Percentiles rank a stretch among this genome's conserved stretches.
phyloP scores from a whole-genome alignment of 345 rosid genomes.

The Salix suchowensis region DNA sequence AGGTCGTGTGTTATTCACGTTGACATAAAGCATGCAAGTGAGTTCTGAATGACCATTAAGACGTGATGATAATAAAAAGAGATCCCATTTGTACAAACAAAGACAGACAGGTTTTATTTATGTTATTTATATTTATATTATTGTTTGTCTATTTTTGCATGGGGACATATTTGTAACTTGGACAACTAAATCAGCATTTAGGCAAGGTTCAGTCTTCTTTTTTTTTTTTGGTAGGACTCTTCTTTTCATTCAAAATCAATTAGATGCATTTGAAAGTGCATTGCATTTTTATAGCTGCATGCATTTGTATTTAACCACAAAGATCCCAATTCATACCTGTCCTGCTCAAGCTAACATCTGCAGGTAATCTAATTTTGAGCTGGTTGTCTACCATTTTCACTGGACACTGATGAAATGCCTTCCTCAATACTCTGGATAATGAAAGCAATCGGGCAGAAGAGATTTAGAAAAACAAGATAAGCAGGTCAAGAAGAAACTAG shows the following conservation, averaged over 20 bases:
- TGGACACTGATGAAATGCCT: conserved; percentile 52
- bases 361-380: conserved; percentile 23
- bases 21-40: not conserved
- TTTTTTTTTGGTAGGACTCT: not conserved
- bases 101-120: not conserved
- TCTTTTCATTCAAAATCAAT: not conserved
- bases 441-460: conserved; percentile 3
- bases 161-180: not conserved
- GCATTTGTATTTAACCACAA: not conserved
- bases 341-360: conserved; percentile 14
- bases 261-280: not conserved
- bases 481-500: not conserved
- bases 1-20: not conserved
- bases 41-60: not conserved
- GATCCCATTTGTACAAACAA: not conserved
- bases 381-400: conserved; percentile 20
- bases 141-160: not conserved
- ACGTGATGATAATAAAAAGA: not conserved
- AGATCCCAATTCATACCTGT: conserved; percentile 20
- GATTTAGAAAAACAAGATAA: not conserved
- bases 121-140: not conserved
- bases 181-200: not conserved
- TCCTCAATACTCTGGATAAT: conserved; percentile 74
- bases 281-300: not conserved
- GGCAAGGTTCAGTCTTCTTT: not conserved